Evolutionary conservation across 1,139 yeast genomes (phyloP), one percentile per base, ranked within the genome.

Genomic region (Blastobotrys elegans): DNA sequence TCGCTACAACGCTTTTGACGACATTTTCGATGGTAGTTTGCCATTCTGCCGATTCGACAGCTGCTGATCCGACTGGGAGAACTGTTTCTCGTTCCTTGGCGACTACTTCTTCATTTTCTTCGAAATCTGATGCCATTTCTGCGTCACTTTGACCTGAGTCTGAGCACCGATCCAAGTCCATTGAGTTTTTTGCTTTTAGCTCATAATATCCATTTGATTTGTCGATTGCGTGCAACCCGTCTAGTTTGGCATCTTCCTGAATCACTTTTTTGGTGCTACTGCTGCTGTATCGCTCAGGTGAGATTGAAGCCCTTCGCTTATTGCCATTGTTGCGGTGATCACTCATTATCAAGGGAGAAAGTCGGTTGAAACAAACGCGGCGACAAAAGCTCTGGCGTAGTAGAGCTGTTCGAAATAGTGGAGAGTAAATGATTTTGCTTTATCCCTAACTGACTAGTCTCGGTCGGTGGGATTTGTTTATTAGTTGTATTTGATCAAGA

Each of bases 1-100:
- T 82, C 1, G 96, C 85, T 1, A 90, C 97, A 16, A 90, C 96
- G 6, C 89, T 77, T 57, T 82, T 79, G 31, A 90, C 95, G 3
- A 88, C 96, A 48, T 76, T 75, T 46, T 88, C 81, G 46, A 90
- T 87, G 1, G 96, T 86, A 34, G 73, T 72, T 61, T 84, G 92
- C 97, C 97, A 90, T 59, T 68, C 70, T 6, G 62, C 58, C 1
- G 59, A 55, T 31, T 57, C 60, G 39, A 51, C 45, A 5, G 46
- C 49, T 10, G 43, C 18, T 8, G 46, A 29, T 14, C 24, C 24
- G 14, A 36, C 34, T 16, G 47, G 42, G 22, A 45, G 20, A 4
- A 39, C 32, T 3, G 40, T 24, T 29, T 41, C 40, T n/a, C 37
- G 35, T 8, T 46, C 40, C 13, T 24, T 41, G n/a, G 26, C n/a